Base-by-base conservation (phyloP, 2,329 filamentous ascomycete species). In the Botrytis pseudocinerea region DNA sequence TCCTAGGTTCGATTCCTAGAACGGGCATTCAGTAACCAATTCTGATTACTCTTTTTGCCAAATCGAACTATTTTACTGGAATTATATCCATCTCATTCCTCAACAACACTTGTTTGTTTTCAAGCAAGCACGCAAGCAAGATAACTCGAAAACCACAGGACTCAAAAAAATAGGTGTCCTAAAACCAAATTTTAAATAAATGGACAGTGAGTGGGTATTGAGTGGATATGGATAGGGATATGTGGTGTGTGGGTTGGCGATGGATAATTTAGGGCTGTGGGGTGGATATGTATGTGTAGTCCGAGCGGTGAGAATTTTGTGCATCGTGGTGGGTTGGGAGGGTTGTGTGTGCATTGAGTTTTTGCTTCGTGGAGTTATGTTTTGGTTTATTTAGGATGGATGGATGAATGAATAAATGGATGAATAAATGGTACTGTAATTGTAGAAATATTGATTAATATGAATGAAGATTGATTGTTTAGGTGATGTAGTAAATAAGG, bases 1-100 rank as follows among this genome's bases (percentile, higher is more conserved):
- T 69, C 65, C 65, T 69, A 69, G 65, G 65, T 69, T 69, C 65
- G 65, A 69, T 42, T 69, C 65, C 65, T 69, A 69, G 65, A 69
- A 69, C 48, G 65, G 65, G 65, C 65, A 68, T 42, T 10, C 3
- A 0, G 16, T 1, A 25, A 7, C 5, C 6, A 2, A 3, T 0
- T 0, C 4, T 2, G 2, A 0, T 1, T 18, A 1, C 0, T 0
- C 1, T 20, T 8, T 63, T 44, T 20, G 25, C 16, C 3, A 32
- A 25, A 1, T 18, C 2, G 22, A 0, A 22, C 22, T 4, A 16
- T n/a, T 61, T 61, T 38, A 0, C 9, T 32, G 8, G 7, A 28
- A 35, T 60, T 12, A 10, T 20, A 25, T 7, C 2, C 10, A 25
- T 7, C 2, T 8, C 38, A 5, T 12, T n/a, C 20, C 2, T 40